phyloP scores from a whole-genome alignment of 1,284 basidiomycete species.

The Heterobasidion annosum region DNA sequence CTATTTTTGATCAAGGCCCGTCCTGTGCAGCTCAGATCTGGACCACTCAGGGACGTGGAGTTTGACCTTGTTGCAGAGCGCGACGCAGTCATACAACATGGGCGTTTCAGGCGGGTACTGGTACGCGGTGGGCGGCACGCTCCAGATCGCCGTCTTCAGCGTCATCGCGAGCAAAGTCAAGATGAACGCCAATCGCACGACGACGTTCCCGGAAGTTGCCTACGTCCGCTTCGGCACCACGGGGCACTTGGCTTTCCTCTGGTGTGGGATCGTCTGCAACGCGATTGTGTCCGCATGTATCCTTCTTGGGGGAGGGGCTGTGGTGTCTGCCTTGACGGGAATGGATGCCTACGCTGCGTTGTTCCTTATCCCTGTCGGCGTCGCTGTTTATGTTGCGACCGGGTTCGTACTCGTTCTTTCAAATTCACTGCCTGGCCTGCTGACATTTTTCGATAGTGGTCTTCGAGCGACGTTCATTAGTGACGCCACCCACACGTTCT shows the following conservation, averaged over 20 bases:
- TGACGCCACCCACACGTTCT: conserved; percentile 31
- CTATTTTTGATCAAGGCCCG: neutral
- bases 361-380: conserved; percentile 60
- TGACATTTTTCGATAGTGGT: conserved; percentile 9
- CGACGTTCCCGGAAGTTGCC: conserved; percentile 15
- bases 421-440: conserved; percentile 39
- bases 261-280: conserved; percentile 35
- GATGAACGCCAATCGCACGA: conserved; percentile 22
- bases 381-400: conserved; percentile 35
- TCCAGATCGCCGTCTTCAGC: conserved; percentile 29
- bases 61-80: conserved; percentile 23
- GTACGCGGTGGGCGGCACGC: conserved; percentile 17
- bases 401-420: conserved; percentile 45
- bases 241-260: conserved; percentile 35
- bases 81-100: conserved; percentile 21
- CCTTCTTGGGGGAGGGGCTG: conserved; percentile 64
- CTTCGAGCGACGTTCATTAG: conserved; percentile 20
- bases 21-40: neutral
- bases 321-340: conserved; percentile 72
- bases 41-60: conserved; percentile 13
- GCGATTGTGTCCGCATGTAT: neutral
- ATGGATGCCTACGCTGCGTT: conserved; percentile 47
- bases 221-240: conserved; percentile 34
- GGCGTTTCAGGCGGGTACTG: conserved; percentile 17
- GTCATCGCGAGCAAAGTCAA: conserved; percentile 23